These are phyloP conservation scores for Filosporella fistucella DNA, from an alignment of 495 filamentous ascomycete species.

Conservation along the genomic window DNA sequence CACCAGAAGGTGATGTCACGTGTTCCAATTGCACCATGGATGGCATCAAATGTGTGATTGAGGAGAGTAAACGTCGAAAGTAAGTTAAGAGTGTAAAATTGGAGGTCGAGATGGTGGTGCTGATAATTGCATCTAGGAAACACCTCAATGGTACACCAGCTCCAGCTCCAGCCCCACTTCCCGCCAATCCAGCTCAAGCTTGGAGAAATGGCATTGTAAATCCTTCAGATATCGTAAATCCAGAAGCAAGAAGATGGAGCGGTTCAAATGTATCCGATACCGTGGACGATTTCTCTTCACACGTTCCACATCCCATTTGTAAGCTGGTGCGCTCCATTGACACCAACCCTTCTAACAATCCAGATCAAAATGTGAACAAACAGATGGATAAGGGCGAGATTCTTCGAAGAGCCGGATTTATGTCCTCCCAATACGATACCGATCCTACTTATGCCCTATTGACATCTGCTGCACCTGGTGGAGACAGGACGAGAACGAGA, in stretches of 20 bases:
- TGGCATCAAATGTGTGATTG: conserved; percentile 82
- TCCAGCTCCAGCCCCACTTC: conserved; percentile 16
- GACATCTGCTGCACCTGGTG: conserved; percentile 14
- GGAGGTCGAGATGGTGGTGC: background rate
- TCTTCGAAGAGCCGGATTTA: conserved; percentile 9
- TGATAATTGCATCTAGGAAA: conserved; percentile 24
- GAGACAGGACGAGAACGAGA: conserved; percentile 15
- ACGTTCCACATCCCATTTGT: conserved; percentile 48
- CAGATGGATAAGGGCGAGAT: conserved; percentile 17
- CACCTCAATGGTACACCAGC: conserved; percentile 17
- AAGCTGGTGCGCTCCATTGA: background rate
- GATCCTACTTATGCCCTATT: conserved; percentile 15
- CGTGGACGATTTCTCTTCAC: conserved; percentile 27
- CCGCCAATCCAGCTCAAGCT: conserved; percentile 14
- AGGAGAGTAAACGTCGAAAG: conserved; percentile 89
- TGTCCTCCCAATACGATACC: background rate
- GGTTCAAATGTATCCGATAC: conserved; percentile 24
- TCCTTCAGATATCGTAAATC: conserved; percentile 24
- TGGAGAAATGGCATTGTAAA: conserved; percentile 25
- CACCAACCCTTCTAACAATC: background rate
- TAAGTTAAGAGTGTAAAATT: conserved; percentile 35
- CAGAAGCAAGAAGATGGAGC: conserved; percentile 23
- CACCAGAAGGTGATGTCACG: conserved; percentile 66
- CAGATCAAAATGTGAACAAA: conserved; percentile 20
- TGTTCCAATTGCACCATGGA: conserved; percentile 90